Base-by-base conservation (phyloP, 2,329 filamentous ascomycete genomes). In the Pestalotiopsis sp. region DNA sequence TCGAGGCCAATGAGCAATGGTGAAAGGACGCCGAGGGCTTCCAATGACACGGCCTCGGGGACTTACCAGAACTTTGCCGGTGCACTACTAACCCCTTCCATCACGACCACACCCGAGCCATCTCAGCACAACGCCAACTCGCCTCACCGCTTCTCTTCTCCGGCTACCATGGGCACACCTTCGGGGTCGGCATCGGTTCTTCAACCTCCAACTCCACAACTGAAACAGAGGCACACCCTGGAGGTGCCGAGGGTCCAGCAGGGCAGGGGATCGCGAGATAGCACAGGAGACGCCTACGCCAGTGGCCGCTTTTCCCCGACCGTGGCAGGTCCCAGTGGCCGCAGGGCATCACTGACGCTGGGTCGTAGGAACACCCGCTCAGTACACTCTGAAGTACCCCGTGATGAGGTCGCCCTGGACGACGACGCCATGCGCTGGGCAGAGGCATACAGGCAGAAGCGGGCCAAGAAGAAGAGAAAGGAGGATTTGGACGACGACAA, bases 381-480 rank as follows among this genome's bases (percentile, higher is more conserved):
- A 6, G 89, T 97, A 76, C 91, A 95, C 75, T 96, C 94, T 2
- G 95, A 98, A 75, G 84, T 91, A 75, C 91, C 93, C 63, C 86
- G 93, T 45, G 95, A 98, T 73, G 95, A 98, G 74, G 84, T 95
- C 23, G 86, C 91, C 2, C 93, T 92, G 20, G 95, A 98, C 77
- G 95, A 98, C 75, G 95, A 98, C 77, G 94, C 95, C 49, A 87
- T 93, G 68, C 89, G 94, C 68, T 98, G 94, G 93, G 93, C 96
- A 38, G 96, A 99, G 80, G 93, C 93, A 49, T 95, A 97, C 76
- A 91, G 93, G 75, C 93, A 97, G 78, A 97, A 97, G 82, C 87
- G 95, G 71, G 95, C 95, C 7, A 97, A 92, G 80, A 96, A 95
- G 84, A 88, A 93, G 78, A 92, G 91, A 74, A 92, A 91, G 76